phyloP scores from a whole-genome alignment of 192 early-diverging fungal genomes.

The Backusella westeae region DNA sequence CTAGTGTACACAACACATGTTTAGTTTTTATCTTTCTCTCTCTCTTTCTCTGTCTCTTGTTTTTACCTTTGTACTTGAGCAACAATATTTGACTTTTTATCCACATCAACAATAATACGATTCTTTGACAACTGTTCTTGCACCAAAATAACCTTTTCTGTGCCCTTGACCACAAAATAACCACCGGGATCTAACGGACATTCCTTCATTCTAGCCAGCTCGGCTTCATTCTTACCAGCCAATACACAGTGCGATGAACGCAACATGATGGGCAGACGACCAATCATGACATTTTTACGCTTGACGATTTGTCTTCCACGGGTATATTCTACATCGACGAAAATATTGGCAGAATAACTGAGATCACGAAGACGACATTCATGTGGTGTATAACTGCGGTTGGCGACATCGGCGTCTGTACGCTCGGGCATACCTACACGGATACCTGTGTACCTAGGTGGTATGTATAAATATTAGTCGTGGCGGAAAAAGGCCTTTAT shows the following conservation, averaged over 20 bases:
- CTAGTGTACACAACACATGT: slow-evolving; percentile 31
- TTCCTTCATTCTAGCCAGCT: slow-evolving; percentile 86
- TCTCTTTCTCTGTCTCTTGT: not conserved
- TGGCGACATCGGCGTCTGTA: slow-evolving; percentile 69
- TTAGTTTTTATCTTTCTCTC: not conserved
- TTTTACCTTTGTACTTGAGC: slow-evolving; percentile 78
- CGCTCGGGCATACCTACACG: slow-evolving; percentile 80
- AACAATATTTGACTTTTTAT: slow-evolving; percentile 75
- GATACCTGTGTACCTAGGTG: slow-evolving; percentile 79
- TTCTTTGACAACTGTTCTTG: slow-evolving; percentile 99
- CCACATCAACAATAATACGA: slow-evolving; percentile 92
- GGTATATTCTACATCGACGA: slow-evolving; percentile 92
- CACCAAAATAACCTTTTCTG: slow-evolving; percentile 96
- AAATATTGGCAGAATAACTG: slow-evolving; percentile 90
- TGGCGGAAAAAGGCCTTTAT: too few species aligned
- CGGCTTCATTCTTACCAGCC: slow-evolving; percentile 70
- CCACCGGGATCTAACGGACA: slow-evolving; percentile 97
- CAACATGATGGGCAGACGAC: slow-evolving; percentile 96
- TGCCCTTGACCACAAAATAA: slow-evolving; percentile 95
- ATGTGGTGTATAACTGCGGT: slow-evolving; percentile 83
- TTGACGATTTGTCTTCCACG: slow-evolving; percentile 79
- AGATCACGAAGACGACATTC: slow-evolving; percentile 96
- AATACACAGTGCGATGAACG: slow-evolving; percentile 83
- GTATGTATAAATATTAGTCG: too few species aligned
- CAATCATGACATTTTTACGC: slow-evolving; percentile 80